Percentiles rank a stretch among this genome's conserved stretches.
Conservation (phyloP, 2,329 filamentous ascomycete species). For the Cercospora zeina region DNA sequence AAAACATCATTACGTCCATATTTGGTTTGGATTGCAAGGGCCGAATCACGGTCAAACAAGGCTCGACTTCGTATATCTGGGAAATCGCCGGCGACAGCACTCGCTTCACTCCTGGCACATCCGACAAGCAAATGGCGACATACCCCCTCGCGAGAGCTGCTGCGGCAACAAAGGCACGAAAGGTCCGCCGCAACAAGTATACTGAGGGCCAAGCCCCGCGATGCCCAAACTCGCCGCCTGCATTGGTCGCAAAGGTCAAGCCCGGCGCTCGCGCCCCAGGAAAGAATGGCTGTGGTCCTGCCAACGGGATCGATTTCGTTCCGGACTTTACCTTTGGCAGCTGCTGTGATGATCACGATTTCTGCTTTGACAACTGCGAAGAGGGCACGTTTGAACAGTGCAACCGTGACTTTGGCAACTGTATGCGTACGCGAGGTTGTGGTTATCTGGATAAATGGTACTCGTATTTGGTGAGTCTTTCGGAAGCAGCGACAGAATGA, state of each 20-base stretch:
- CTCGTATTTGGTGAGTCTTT: background rate
- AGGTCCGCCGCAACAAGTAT: background rate
- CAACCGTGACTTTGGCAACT: slow-evolving; percentile 9
- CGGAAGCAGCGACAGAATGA: background rate
- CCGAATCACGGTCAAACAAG: slow-evolving; percentile 13
- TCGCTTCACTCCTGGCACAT: slow-evolving; percentile 2
- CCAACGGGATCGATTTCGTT: slow-evolving; percentile 1
- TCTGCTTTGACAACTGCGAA: slow-evolving; percentile 21
- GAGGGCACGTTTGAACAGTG: slow-evolving; percentile 15
- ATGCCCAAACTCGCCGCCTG: background rate
- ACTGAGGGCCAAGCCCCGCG: slow-evolving; percentile 9
- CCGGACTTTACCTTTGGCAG: slow-evolving; percentile 18
- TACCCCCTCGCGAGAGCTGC: background rate
- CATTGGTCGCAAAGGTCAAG: background rate
- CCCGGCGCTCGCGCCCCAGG: background rate
- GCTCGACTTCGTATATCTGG: slow-evolving; percentile 5
- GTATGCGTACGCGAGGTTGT: slow-evolving; percentile 10
- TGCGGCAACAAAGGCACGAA: background rate
- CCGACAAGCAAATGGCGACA: background rate
- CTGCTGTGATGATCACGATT: slow-evolving; percentile 15
- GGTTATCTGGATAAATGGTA: slow-evolving; percentile 10
- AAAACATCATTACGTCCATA: slow-evolving; percentile 15
- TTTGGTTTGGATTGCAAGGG: slow-evolving; percentile 19
- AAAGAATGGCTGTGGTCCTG: slow-evolving; percentile 16
- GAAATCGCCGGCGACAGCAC: slow-evolving; percentile 1